Evolutionary conservation across 768 basidiomycete species (phyloP).

Genomic region (Tremella mesenterica): DNA sequence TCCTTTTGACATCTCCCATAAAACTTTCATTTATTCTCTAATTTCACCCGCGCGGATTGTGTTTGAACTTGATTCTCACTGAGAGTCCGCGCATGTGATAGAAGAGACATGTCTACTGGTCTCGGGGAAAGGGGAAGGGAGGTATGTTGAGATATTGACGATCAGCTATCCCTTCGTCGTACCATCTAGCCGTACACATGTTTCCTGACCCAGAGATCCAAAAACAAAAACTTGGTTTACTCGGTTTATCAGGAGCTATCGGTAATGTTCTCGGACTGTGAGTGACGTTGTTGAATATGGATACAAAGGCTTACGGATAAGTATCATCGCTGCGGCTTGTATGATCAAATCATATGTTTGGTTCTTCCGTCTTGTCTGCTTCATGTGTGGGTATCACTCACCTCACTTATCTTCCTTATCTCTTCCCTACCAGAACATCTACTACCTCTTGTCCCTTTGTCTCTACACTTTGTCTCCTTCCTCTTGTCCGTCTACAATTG

Average conservation of each 20-base stretch:
- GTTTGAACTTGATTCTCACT: too few relatives aligned
- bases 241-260: slow-evolving; percentile 50
- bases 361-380: slow-evolving; percentile 52
- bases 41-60: too few relatives aligned
- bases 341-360: slow-evolving; percentile 47
- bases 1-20: not conserved
- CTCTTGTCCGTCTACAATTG: too few relatives aligned
- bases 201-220: slow-evolving; percentile 51
- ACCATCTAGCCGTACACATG: slow-evolving; percentile 50
- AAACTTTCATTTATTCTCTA: too few relatives aligned
- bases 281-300: not conserved
- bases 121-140: too few relatives aligned
- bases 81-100: too few relatives aligned
- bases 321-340: slow-evolving; percentile 24
- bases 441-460: too few relatives aligned
- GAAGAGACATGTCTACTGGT: too few relatives aligned
- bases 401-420: too few relatives aligned
- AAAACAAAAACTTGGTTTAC: slow-evolving; percentile 50
- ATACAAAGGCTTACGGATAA: not conserved
- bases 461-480: too few relatives aligned
- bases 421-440: too few relatives aligned
- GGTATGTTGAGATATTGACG: too few relatives aligned
- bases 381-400: slow-evolving; percentile 45
- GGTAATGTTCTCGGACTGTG: slow-evolving; percentile 48
- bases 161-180: slow-evolving; percentile 26